phyloP scores from a whole-genome alignment of 805 yeast genomes.

The Yarrowia divulgata region DNA sequence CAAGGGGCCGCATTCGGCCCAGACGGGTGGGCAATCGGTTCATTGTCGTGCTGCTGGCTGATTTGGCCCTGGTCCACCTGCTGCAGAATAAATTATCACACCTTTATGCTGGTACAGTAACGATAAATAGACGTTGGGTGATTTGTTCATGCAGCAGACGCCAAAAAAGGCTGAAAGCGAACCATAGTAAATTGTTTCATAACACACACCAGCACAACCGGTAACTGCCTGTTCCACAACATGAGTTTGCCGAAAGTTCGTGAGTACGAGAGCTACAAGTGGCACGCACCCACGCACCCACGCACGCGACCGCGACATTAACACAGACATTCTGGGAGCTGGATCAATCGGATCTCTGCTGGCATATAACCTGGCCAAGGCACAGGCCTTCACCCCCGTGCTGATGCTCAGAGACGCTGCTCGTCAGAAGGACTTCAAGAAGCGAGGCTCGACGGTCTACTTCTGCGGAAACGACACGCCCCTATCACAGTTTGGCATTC shows the following conservation, averaged over 20 bases:
- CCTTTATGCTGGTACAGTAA: neutral
- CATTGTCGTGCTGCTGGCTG: neutral
- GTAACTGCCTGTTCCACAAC: neutral
- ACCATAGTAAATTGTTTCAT: neutral
- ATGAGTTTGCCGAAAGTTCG: constrained; percentile 20
- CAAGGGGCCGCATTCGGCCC: constrained; percentile 11
- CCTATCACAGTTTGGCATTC: constrained; percentile 36
- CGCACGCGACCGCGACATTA: neutral
- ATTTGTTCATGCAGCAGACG: constrained; percentile 31
- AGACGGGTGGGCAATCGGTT: constrained; percentile 12
- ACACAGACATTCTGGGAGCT: constrained; percentile 56
- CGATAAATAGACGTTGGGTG: constrained; percentile 26
- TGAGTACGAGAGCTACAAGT: neutral
- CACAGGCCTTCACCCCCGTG: constrained; percentile 53
- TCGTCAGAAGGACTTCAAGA: constrained; percentile 54
- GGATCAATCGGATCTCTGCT: constrained; percentile 62
- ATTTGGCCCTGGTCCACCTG: constrained; percentile 1
- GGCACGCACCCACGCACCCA: neutral
- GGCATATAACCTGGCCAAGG: constrained; percentile 55
- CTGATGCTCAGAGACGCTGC: constrained; percentile 55
- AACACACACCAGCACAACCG: neutral
- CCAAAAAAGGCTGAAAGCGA: neutral
- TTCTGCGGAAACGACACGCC: constrained; percentile 44
- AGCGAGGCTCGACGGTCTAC: constrained; percentile 54
- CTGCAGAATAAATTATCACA: constrained; percentile 26